Evolutionary conservation across 495 filamentous ascomycete species (phyloP).

Genomic region (Pyrenula massariospora): DNA sequence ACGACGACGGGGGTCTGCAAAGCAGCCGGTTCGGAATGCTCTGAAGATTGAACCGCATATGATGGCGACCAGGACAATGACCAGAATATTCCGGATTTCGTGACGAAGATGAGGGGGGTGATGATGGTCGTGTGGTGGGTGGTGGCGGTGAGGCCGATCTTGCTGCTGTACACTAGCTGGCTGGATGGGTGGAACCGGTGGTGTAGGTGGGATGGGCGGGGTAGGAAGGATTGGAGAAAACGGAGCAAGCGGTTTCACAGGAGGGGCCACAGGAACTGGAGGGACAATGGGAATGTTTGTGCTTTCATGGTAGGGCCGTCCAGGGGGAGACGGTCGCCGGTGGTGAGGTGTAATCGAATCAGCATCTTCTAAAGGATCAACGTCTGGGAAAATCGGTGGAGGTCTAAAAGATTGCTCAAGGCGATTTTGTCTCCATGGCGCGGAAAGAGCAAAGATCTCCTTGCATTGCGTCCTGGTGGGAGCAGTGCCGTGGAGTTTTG

Average conservation of each 20-base stretch:
- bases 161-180: neutral
- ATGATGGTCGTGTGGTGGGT: conserved; percentile 1
- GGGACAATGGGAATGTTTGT: too few species aligned
- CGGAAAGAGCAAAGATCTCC: neutral
- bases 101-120: neutral
- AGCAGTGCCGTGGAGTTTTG: neutral
- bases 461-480: neutral
- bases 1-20: conserved; percentile 14
- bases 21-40: conserved; percentile 8
- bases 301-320: too few species aligned
- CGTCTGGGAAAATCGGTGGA: neutral
- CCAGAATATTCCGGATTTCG: conserved; percentile 4
- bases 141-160: neutral
- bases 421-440: neutral
- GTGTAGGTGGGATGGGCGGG: conserved; percentile 3
- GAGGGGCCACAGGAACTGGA: too few species aligned
- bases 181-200: neutral
- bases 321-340: neutral
- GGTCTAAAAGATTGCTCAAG: neutral
- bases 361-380: neutral
- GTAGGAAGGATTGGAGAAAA: conserved; percentile 1
- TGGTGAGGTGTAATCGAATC: conserved; percentile 1
- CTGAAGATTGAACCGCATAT: conserved; percentile 18
- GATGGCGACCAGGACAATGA: conserved; percentile 14
- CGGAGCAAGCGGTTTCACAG: too few species aligned